phyloP scores from a whole-genome alignment of 139 green algal species.

The Chlamydomonas schloesseri region DNA sequence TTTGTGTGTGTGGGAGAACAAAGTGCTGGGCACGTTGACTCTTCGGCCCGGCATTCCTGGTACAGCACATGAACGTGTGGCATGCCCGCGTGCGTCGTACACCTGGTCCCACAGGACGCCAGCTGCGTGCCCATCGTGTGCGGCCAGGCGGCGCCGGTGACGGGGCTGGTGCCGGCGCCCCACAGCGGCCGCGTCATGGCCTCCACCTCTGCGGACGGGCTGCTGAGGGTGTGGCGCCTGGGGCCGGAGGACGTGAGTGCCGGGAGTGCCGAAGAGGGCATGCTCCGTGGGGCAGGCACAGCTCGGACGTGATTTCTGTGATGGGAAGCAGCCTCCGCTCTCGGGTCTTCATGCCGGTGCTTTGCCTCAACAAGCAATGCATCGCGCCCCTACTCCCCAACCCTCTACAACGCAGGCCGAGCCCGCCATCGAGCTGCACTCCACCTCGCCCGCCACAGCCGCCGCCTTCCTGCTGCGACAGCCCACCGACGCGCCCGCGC shows the following conservation, averaged over 20 bases:
- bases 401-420: conserved; percentile 38
- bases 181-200: conserved; percentile 45
- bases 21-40: too few species aligned
- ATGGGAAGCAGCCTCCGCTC: too few species aligned
- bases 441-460: conserved; percentile 4
- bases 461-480: conserved; percentile 13
- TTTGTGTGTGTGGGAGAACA: too few species aligned
- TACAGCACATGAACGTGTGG: too few species aligned
- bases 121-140: conserved; percentile 51
- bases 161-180: conserved; percentile 14
- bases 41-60: too few species aligned
- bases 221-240: conserved; percentile 61
- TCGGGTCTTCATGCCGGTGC: too few species aligned
- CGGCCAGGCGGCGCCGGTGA: conserved; percentile 25
- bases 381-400: too few species aligned
- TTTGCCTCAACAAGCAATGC: too few species aligned
- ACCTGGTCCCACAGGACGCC: neutral
- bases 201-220: conserved; percentile 50
- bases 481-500: neutral
- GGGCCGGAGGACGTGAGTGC: conserved; percentile 31
- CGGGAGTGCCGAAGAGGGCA: too few species aligned
- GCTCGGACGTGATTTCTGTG: too few species aligned
- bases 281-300: too few species aligned
- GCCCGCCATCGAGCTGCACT: conserved; percentile 47
- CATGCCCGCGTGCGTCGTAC: too few species aligned